phyloP scores from a whole-genome alignment of 495 filamentous ascomycete species.

The Sabuloglossum arenarium region DNA sequence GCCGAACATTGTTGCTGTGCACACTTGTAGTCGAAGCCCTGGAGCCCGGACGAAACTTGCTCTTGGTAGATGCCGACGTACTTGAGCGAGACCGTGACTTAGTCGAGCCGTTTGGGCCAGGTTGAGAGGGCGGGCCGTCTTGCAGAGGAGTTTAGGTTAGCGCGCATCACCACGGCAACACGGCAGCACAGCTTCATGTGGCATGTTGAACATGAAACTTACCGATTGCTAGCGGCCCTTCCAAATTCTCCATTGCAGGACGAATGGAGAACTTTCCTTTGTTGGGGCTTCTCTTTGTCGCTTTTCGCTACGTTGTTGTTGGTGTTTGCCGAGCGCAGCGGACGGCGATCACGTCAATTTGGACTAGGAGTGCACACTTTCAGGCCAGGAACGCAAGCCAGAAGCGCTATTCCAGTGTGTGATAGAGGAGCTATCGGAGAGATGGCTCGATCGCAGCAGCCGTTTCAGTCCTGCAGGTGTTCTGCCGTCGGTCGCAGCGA shows the following conservation, averaged over 20 bases:
- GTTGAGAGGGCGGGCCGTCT: background rate
- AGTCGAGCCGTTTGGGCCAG: background rate
- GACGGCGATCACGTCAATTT: background rate
- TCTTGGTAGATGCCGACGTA: conserved; percentile 31
- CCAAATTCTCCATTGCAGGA: background rate
- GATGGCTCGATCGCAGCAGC: background rate
- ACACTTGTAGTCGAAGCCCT: conserved; percentile 73
- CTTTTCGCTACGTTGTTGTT: background rate
- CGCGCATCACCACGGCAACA: conserved; percentile 1
- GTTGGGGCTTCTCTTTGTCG: background rate
- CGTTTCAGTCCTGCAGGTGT: background rate
- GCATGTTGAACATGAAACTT: background rate
- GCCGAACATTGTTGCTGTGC: conserved; percentile 46
- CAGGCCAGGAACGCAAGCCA: background rate
- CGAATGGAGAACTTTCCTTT: background rate
- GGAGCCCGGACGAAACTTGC: conserved; percentile 47
- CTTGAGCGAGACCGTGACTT: conserved; percentile 30
- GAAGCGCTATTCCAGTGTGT: background rate
- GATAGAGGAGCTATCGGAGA: background rate
- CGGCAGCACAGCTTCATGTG: background rate
- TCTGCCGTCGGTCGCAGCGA: background rate
- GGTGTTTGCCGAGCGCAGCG: background rate
- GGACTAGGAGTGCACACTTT: background rate
- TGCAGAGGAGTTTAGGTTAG: background rate
- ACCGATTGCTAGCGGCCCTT: background rate